Evolutionary conservation across 2,329 filamentous ascomycete genomes (phyloP).

Genomic region (Penicillium sp.): DNA sequence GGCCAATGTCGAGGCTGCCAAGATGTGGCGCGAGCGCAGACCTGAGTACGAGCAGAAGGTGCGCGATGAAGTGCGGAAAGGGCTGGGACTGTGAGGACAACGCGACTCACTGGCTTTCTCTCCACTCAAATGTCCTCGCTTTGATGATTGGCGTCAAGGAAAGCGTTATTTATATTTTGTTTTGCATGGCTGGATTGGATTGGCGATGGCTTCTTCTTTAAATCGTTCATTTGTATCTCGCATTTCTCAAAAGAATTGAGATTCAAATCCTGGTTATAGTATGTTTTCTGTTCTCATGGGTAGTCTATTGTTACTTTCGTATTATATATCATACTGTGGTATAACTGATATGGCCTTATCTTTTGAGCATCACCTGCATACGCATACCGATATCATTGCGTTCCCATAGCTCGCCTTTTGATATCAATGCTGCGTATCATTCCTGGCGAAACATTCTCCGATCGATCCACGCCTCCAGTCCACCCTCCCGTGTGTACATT

Average conservation of each 20-base stretch:
- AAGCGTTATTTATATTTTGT: conserved; percentile 9
- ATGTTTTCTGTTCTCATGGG: background rate
- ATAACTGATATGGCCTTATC: background rate
- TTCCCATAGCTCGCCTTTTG: background rate
- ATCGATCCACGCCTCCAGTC: conserved; percentile 46
- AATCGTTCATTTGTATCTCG: conserved; percentile 15
- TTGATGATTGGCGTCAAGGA: conserved; percentile 26
- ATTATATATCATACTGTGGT: background rate
- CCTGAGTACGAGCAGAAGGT: conserved; percentile 84
- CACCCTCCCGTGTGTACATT: conserved; percentile 44
- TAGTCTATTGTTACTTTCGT: background rate
- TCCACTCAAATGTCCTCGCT: background rate
- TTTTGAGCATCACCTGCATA: background rate
- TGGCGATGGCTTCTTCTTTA: conserved; percentile 12
- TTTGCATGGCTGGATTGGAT: conserved; percentile 17
- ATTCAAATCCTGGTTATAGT: background rate
- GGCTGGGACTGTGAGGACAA: conserved; percentile 64
- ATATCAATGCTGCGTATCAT: background rate
- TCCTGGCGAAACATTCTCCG: conserved; percentile 29
- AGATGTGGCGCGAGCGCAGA: conserved; percentile 89
- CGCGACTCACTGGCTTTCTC: background rate
- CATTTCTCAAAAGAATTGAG: conserved; percentile 9
- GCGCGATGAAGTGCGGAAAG: conserved; percentile 73
- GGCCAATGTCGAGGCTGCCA: conserved; percentile 91
- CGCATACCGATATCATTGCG: background rate